Conservation (phyloP, 768 basidiomycete genomes). For the Tylopilus felleus region DNA sequence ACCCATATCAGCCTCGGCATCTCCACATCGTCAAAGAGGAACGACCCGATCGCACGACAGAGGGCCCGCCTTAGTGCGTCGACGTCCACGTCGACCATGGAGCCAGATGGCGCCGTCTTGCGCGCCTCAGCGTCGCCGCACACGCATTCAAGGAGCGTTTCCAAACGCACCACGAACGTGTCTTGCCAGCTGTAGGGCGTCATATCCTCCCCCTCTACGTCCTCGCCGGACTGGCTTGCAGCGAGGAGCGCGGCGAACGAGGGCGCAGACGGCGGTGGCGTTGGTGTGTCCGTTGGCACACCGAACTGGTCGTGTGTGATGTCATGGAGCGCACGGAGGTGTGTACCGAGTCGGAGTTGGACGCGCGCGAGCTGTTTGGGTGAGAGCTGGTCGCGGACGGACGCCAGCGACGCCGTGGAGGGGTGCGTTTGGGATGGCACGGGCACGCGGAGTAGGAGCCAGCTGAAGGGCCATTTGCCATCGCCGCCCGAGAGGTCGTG, state of each 20-base stretch:
- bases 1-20: slow-evolving; percentile 66
- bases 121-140: slow-evolving; percentile 24
- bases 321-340: slow-evolving; percentile 61
- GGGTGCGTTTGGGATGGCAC: slow-evolving; percentile 33
- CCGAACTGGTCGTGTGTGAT: slow-evolving; percentile 82
- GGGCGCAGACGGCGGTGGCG: slow-evolving; percentile 32
- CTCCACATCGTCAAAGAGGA: slow-evolving; percentile 74
- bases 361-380: slow-evolving; percentile 41
- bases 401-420: slow-evolving; percentile 31
- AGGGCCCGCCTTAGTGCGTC: slow-evolving; percentile 47
- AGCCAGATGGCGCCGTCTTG: slow-evolving; percentile 4
- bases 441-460: slow-evolving; percentile 34
- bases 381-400: slow-evolving; percentile 36
- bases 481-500: slow-evolving; percentile 41
- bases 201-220: slow-evolving; percentile 23
- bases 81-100: slow-evolving; percentile 27
- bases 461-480: slow-evolving; percentile 22
- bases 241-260: slow-evolving; percentile 12
- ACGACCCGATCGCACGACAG: slow-evolving; percentile 69
- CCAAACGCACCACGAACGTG: slow-evolving; percentile 59
- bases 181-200: slow-evolving; percentile 68
- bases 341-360: slow-evolving; percentile 59
- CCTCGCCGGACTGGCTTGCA: slow-evolving; percentile 1
- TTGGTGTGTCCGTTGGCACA: slow-evolving; percentile 34
- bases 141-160: slow-evolving; percentile 49